Evolutionary conservation across 176 grass and related monocot genomes (phyloP).

Genomic region (Olyra latifolia): DNA sequence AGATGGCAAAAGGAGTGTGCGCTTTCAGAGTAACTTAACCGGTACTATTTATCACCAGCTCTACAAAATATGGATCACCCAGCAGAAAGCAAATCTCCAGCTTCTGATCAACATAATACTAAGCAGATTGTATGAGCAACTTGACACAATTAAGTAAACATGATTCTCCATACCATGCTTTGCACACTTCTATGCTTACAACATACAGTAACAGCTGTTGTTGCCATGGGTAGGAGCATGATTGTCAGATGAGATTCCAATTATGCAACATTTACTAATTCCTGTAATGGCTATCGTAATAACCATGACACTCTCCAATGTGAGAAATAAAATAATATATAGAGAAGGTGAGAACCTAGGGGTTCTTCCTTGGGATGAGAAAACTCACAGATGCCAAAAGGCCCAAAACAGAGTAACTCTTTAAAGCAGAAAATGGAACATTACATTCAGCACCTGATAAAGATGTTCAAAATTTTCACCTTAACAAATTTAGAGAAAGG

Average conservation of each 20-base stretch:
- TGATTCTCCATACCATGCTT: slow-evolving; percentile 58
- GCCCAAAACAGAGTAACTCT: slow-evolving; percentile 67
- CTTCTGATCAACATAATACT: slow-evolving; percentile 63
- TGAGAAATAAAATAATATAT: slow-evolving; percentile 64
- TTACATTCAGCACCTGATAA: slow-evolving; percentile 68
- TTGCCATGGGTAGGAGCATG: slow-evolving; percentile 42
- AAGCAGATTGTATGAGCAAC: slow-evolving; percentile 54
- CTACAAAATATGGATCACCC: slow-evolving; percentile 52
- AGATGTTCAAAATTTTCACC: slow-evolving; percentile 47
- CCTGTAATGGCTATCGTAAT: slow-evolving; percentile 60
- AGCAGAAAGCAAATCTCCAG: slow-evolving; percentile 49
- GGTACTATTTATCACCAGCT: slow-evolving; percentile 52
- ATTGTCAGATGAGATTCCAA: slow-evolving; percentile 55
- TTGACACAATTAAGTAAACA: slow-evolving; percentile 53
- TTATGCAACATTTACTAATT: slow-evolving; percentile 51
- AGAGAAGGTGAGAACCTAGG: slow-evolving; percentile 49
- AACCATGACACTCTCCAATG: slow-evolving; percentile 45
- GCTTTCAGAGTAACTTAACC: slow-evolving; percentile 56
- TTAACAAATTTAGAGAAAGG: slow-evolving; percentile 46
- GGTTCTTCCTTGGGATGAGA: slow-evolving; percentile 56
- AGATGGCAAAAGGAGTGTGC: slow-evolving; percentile 38
- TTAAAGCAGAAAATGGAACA: slow-evolving; percentile 67
- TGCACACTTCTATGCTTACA: slow-evolving; percentile 57
- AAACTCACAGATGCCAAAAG: slow-evolving; percentile 71
- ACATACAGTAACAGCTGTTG: slow-evolving; percentile 42